These are phyloP conservation scores for Pythium brassicae DNA, from an alignment of 352 stramenopile genomes.

Conservation along the genomic window DNA sequence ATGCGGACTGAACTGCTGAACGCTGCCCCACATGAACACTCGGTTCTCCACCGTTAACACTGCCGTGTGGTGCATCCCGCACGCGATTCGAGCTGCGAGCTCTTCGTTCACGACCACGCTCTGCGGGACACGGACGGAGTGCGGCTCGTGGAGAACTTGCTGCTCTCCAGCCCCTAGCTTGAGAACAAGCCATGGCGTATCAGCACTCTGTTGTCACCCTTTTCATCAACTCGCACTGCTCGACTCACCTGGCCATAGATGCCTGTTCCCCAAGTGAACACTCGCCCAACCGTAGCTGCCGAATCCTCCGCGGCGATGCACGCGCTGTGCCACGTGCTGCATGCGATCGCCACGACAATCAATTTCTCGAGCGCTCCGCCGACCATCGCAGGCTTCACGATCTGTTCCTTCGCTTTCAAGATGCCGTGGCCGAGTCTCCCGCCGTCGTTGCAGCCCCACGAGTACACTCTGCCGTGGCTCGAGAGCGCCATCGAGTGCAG, in stretches of 20 bases:
- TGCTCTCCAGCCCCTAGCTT: constrained; percentile 43
- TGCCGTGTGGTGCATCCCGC: constrained; percentile 64
- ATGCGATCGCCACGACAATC: constrained; percentile 51
- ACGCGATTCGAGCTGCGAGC: constrained; percentile 36
- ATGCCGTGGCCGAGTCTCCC: constrained; percentile 42
- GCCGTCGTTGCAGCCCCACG: constrained; percentile 93
- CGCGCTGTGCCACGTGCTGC: constrained; percentile 69
- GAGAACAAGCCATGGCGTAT: not conserved
- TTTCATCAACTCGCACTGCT: not conserved
- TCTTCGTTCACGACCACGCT: constrained; percentile 37
- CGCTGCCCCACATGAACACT: constrained; percentile 69
- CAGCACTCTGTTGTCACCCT: no score
- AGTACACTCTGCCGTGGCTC: constrained; percentile 84
- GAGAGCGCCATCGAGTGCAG: constrained; percentile 89
- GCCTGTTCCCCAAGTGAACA: constrained; percentile 73
- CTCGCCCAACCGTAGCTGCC: constrained; percentile 17
- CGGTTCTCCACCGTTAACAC: constrained; percentile 43
- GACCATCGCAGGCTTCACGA: constrained; percentile 30
- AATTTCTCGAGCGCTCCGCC: constrained; percentile 25
- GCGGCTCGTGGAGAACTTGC: constrained; percentile 45
- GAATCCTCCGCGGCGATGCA: constrained; percentile 36
- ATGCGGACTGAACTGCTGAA: constrained; percentile 34
- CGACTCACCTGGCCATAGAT: constrained; percentile 50
- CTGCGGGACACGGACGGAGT: constrained; percentile 26
- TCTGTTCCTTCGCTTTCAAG: constrained; percentile 4